These are phyloP conservation scores for Saccharomyces hybrid DNA, from an alignment of 1,139 yeast genomes.

Conservation along the genomic window DNA sequence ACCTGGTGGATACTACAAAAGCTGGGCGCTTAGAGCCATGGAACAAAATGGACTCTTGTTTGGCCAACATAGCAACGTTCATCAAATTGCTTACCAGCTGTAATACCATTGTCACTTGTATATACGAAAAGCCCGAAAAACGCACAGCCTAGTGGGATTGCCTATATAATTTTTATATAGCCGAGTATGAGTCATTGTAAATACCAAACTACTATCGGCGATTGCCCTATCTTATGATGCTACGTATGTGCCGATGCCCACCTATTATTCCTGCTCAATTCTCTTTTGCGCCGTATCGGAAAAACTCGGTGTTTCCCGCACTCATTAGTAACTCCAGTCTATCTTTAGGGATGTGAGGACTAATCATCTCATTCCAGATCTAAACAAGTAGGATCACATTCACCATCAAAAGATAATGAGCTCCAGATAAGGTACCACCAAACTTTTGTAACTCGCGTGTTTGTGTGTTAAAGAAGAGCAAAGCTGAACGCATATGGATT, in stretches of 20 bases:
- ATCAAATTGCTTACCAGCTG: constrained; percentile 19
- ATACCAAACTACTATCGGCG: not conserved
- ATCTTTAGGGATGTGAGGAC: not conserved
- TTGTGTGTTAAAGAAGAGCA: not conserved
- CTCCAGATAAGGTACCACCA: not conserved
- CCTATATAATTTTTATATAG: not conserved
- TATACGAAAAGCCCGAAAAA: constrained; percentile 23
- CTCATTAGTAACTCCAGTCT: not conserved
- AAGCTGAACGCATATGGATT: not conserved
- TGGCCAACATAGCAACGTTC: constrained; percentile 15
- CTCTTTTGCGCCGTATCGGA: not conserved
- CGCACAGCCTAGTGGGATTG: not conserved
- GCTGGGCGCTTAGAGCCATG: constrained; percentile 25
- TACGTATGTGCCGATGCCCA: not conserved
- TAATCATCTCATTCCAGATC: not conserved
- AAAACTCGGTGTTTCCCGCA: not conserved
- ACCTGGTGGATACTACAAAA: constrained; percentile 6
- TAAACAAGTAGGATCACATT: not conserved
- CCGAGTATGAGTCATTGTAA: not conserved
- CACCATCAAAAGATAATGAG: not conserved
- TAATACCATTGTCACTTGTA: constrained; percentile 17
- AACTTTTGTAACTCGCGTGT: not conserved
- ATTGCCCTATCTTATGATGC: not conserved
- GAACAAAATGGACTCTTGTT: constrained; percentile 18
- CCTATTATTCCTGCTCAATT: not conserved